These are phyloP conservation scores for Oenanthe javanica DNA, from an alignment of 140 eudicot genomes.

Conservation along the genomic window DNA sequence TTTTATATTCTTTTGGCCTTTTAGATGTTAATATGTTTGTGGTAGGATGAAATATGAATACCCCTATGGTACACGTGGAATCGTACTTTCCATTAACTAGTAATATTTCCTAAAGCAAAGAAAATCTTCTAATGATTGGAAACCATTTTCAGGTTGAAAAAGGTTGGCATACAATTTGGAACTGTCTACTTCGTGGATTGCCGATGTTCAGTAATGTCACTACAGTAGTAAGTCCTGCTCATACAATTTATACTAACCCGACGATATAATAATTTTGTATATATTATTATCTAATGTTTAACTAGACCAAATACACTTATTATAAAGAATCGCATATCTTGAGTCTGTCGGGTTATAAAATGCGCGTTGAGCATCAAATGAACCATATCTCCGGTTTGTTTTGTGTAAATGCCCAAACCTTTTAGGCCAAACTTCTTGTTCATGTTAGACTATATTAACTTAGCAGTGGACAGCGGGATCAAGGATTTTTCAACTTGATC, in stretches of 20 bases:
- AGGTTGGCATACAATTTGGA: constrained; percentile 81
- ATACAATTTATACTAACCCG: neutral
- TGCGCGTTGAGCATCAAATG: too few species aligned
- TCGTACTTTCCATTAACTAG: neutral
- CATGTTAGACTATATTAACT: neutral
- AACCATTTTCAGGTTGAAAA: constrained; percentile 42
- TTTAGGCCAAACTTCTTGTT: neutral
- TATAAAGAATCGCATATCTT: neutral
- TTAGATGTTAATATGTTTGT: neutral
- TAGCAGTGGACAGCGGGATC: neutral
- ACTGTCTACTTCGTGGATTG: constrained; percentile 63
- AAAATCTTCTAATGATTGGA: constrained; percentile 11
- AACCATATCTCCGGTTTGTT: neutral
- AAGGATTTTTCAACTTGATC: neutral
- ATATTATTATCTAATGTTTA: neutral
- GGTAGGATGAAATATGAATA: neutral
- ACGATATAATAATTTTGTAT: too few species aligned
- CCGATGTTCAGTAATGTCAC: constrained; percentile 62
- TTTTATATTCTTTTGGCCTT: neutral
- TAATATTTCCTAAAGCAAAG: neutral
- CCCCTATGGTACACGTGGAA: neutral
- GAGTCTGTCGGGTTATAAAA: neutral
- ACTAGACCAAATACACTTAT: neutral
- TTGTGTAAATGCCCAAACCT: neutral
- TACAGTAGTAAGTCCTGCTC: constrained; percentile 53